Conservation (phyloP, 192 early-diverging fungal species). For the Umbelopsis isabellina region DNA sequence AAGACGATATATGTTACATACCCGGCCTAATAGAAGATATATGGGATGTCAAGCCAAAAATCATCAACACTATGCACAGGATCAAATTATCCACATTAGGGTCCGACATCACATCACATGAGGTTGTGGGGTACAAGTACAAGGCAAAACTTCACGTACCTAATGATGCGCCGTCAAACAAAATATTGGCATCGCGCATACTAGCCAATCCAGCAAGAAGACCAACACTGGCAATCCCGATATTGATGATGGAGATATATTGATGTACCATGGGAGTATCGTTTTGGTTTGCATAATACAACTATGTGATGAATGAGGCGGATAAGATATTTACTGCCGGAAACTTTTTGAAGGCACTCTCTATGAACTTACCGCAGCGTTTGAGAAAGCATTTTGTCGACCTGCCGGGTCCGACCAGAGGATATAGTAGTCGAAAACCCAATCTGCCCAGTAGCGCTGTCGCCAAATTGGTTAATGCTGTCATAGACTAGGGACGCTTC, state of each 20-base stretch:
- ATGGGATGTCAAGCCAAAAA: background rate
- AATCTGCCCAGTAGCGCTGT: constrained; percentile 38
- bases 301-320: background rate
- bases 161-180: constrained; percentile 41
- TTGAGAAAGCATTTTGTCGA: constrained; percentile 29
- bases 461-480: no score
- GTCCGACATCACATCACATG: background rate
- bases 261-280: constrained; percentile 30
- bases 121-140: background rate
- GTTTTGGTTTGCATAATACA: constrained; percentile 30
- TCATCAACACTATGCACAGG: constrained; percentile 1
- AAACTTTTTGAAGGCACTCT: background rate
- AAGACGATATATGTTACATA: background rate
- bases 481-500: background rate
- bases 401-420: constrained; percentile 30
- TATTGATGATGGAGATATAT: constrained; percentile 34
- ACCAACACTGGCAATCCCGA: constrained; percentile 32
- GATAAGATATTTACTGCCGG: background rate
- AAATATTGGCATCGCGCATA: constrained; percentile 25
- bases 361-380: constrained; percentile 29
- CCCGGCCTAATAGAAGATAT: background rate
- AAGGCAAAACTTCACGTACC: constrained; percentile 20
- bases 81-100: background rate
- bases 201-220: constrained; percentile 35
- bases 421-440: constrained; percentile 38